phyloP scores from a whole-genome alignment of 805 yeast species.

The Candida manassasensis region DNA sequence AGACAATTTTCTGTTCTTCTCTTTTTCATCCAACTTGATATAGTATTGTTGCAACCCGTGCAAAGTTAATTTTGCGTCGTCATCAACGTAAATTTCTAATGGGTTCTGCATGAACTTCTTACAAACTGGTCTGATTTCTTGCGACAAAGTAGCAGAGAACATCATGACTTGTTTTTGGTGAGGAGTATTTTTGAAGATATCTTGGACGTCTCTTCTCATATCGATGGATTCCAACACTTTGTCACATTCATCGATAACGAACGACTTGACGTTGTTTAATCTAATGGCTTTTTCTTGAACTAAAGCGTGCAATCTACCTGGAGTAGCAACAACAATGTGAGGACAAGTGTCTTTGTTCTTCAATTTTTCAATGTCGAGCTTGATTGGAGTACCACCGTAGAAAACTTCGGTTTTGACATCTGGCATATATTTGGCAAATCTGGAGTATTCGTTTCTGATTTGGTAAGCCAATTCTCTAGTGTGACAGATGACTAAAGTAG shows the following conservation, averaged over 20 bases:
- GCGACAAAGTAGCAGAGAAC: constrained; percentile 95
- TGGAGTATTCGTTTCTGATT: constrained; percentile 93
- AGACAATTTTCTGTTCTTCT: constrained; percentile 88
- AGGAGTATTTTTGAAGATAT: constrained; percentile 94
- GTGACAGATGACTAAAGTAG: constrained; percentile 93
- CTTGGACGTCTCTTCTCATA: constrained; percentile 99
- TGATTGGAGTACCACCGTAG: constrained; percentile 90
- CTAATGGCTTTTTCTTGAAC: constrained; percentile 88
- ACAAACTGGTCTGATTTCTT: constrained; percentile 93
- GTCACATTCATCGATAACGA: constrained; percentile 98
- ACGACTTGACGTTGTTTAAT: constrained; percentile 84
- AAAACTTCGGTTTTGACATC: constrained; percentile 95
- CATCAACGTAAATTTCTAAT: constrained; percentile 94
- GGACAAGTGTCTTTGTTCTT: constrained; percentile 93
- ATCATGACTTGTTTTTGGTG: constrained; percentile 99
- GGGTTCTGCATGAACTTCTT: constrained; percentile 98
- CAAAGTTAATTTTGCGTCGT: constrained; percentile 92
- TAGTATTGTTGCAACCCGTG: constrained; percentile 98
- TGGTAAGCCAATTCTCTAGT: constrained; percentile 99
- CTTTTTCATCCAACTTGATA: constrained; percentile 81
- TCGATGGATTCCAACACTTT: constrained; percentile 87
- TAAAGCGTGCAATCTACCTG: constrained; percentile 94
- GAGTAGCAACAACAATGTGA: constrained; percentile 95
- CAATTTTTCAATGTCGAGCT: constrained; percentile 80
- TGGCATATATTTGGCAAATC: constrained; percentile 98